These are phyloP conservation scores for Exophiala oligosperma DNA, from an alignment of 2,329 filamentous ascomycete species.

Conservation along the genomic window DNA sequence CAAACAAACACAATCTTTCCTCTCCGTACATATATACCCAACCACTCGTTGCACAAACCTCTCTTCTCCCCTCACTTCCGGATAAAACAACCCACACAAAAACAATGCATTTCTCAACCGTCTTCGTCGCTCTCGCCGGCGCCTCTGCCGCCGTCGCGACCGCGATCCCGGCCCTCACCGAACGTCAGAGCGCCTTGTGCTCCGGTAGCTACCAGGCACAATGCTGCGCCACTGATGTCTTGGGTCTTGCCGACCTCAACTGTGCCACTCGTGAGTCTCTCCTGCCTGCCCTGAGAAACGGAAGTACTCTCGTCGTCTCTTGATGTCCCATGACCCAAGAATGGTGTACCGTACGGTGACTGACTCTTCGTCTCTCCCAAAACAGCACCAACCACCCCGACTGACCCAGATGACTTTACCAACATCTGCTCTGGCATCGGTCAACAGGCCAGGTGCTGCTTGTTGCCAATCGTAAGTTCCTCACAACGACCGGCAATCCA, in stretches of 20 bases:
- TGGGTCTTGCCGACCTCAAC: conserved; percentile 58
- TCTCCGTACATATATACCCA: neutral
- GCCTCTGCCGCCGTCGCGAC: conserved; percentile 21
- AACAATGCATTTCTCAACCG: conserved; percentile 27
- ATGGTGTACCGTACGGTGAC: no score
- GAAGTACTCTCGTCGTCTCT: no score
- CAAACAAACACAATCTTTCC: neutral
- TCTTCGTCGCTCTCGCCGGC: conserved; percentile 22
- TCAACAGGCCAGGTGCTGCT: conserved; percentile 60
- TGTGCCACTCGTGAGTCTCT: conserved; percentile 53
- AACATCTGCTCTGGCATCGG: conserved; percentile 50
- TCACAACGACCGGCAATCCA: no score
- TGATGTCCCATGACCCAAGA: no score
- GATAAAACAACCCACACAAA: conserved; percentile 1
- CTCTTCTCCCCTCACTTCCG: no score
- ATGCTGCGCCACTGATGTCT: conserved; percentile 64
- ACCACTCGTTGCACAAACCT: neutral
- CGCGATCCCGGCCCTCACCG: conserved; percentile 24
- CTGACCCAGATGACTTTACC: conserved; percentile 45
- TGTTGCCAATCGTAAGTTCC: conserved; percentile 47
- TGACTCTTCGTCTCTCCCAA: no score
- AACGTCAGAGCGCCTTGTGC: conserved; percentile 21
- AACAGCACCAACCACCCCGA: conserved; percentile 34
- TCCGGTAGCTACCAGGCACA: conserved; percentile 39
- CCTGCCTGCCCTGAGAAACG: neutral